These are phyloP conservation scores for Allodekkera sacchari DNA, from an alignment of 805 yeast species.

Conservation along the genomic window DNA sequence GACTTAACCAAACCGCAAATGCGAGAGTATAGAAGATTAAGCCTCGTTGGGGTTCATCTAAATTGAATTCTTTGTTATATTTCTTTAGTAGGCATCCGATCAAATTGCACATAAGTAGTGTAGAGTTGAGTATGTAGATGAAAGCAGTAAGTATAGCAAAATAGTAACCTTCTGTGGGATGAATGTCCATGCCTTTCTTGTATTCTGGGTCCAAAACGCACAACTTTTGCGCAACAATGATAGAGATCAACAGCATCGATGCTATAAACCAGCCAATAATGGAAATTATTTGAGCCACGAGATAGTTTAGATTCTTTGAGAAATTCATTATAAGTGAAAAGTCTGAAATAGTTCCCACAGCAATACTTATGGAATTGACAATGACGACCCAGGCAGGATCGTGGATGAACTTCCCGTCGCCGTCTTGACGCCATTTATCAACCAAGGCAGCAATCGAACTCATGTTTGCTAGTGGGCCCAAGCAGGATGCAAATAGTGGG, in stretches of 20 bases:
- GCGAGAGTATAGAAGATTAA: slow-evolving; percentile 65
- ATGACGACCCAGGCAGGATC: slow-evolving; percentile 33
- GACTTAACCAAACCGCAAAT: slow-evolving; percentile 58
- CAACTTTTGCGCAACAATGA: slow-evolving; percentile 28
- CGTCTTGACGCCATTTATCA: slow-evolving; percentile 50
- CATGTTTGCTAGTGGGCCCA: slow-evolving; percentile 74
- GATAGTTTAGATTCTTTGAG: slow-evolving; percentile 47
- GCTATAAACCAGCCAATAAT: slow-evolving; percentile 61
- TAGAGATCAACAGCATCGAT: slow-evolving; percentile 40
- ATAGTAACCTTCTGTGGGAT: slow-evolving; percentile 79
- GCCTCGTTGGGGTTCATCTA: slow-evolving; percentile 59
- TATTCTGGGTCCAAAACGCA: slow-evolving; percentile 12
- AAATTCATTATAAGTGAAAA: slow-evolving; percentile 63
- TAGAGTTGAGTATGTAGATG: slow-evolving; percentile 51
- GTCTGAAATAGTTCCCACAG: slow-evolving; percentile 61
- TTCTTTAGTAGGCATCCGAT: slow-evolving; percentile 49
- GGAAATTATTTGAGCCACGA: slow-evolving; percentile 53
- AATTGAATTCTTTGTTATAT: slow-evolving; percentile 65
- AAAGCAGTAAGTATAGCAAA: slow-evolving; percentile 60
- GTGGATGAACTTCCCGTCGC: neutral
- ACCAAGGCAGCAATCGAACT: slow-evolving; percentile 64
- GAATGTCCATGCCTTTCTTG: too few species aligned
- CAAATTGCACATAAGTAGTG: slow-evolving; percentile 47
- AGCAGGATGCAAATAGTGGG: slow-evolving; percentile 69
- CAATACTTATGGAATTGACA: slow-evolving; percentile 56